A percentile compares a stretch with the other conserved stretches of the same genome.
Conservation (phyloP, 2,329 filamentous ascomycete species). For the Hansfordia pulvinata region DNA sequence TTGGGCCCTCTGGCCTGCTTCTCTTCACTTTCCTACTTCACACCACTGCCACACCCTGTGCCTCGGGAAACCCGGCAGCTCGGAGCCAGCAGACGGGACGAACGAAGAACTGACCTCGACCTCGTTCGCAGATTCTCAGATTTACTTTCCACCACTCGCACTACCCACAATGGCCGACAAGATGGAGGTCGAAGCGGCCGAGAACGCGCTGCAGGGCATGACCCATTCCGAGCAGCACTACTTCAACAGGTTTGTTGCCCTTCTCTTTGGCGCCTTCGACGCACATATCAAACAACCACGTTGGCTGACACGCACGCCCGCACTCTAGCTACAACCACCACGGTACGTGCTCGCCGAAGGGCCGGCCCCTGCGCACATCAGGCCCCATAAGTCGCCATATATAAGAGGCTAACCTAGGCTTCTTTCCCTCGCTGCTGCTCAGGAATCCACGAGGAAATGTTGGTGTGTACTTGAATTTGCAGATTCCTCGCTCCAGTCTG, state of each 20-base stretch:
- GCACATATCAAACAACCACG: too few relatives aligned
- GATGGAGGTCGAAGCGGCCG: slow-evolving; percentile 46
- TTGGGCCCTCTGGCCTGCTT: too few relatives aligned
- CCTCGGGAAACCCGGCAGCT: too few relatives aligned
- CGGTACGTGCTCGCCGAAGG: slow-evolving; percentile 48
- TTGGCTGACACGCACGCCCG: slow-evolving; percentile 15
- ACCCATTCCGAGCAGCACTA: slow-evolving; percentile 97
- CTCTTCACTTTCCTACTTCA: too few relatives aligned
- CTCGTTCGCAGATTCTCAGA: neutral
- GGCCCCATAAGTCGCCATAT: too few relatives aligned
- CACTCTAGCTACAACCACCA: slow-evolving; percentile 85
- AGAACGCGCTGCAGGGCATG: slow-evolving; percentile 55
- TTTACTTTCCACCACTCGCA: neutral
- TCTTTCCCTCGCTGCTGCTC: slow-evolving; percentile 5
- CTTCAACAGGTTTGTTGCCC: slow-evolving; percentile 77
- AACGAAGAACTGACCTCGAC: too few relatives aligned
- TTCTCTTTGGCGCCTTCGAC: slow-evolving; percentile 4
- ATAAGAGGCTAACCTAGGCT: too few relatives aligned
- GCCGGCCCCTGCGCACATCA: too few relatives aligned
- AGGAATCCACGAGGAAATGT: slow-evolving; percentile 97
- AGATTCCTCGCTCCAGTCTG: too few relatives aligned
- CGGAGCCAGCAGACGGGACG: too few relatives aligned
- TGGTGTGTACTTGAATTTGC: slow-evolving; percentile 52
- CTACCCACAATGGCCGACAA: slow-evolving; percentile 37
- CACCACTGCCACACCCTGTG: too few relatives aligned